phyloP scores from a whole-genome alignment of 441 rosid species.

The Eugenia klotzschiana region DNA sequence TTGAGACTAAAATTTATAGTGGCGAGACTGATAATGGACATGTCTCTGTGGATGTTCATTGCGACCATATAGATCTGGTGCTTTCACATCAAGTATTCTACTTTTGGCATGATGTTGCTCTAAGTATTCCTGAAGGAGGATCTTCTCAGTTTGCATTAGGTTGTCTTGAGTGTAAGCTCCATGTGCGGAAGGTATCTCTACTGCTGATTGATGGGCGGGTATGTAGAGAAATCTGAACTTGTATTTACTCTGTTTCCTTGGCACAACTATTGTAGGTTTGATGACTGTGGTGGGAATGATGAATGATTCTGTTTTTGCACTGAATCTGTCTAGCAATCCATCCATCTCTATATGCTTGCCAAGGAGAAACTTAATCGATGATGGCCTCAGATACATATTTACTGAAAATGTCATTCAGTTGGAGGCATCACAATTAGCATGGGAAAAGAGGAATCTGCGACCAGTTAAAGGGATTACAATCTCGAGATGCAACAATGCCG shows the following conservation, averaged over 20 bases:
- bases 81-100: conserved; percentile 59
- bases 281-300: neutral
- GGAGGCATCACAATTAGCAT: neutral
- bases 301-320: neutral
- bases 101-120: conserved; percentile 49
- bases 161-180: conserved; percentile 30
- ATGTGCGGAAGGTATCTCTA: conserved; percentile 49
- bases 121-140: conserved; percentile 37
- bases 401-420: neutral
- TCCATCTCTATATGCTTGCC: neutral
- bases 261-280: neutral
- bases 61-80: conserved; percentile 48
- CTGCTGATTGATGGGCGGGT: conserved; percentile 92
- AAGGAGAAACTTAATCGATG: neutral
- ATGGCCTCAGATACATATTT: neutral
- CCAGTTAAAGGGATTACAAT: neutral
- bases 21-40: conserved; percentile 16
- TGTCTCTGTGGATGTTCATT: conserved; percentile 28
- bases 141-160: conserved; percentile 37
- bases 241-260: neutral
- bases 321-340: neutral
- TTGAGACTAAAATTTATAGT: conserved; percentile 31
- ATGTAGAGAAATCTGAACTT: conserved; percentile 4
- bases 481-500: neutral
- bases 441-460: neutral